Conservation (phyloP, 1,284 basidiomycete genomes). For the Volvariella surrecta region DNA sequence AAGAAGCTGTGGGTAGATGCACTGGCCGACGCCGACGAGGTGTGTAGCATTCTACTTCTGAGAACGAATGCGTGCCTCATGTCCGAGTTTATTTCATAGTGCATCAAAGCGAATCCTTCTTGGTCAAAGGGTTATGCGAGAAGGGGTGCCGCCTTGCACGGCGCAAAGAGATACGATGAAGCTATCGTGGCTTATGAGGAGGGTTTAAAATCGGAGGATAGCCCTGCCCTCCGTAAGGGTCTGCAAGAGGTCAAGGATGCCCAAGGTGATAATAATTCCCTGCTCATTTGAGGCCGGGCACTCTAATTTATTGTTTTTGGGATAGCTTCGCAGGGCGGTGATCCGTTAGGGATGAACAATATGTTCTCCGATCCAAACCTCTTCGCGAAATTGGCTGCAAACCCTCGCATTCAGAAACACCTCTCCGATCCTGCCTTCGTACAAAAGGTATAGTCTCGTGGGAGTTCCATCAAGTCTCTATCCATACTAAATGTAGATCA, state of each 20-base stretch:
- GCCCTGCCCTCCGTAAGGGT: constrained; percentile 78
- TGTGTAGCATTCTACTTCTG: constrained; percentile 22
- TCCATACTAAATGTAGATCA: constrained; percentile 1
- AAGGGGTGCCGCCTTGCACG: constrained; percentile 94
- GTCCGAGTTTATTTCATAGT: constrained; percentile 28
- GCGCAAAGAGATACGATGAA: constrained; percentile 70
- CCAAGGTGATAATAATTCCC: constrained; percentile 42
- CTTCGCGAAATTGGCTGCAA: constrained; percentile 74
- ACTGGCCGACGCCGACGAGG: constrained; percentile 87
- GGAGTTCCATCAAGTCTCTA: background rate
- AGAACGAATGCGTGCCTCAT: no score
- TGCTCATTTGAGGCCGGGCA: no score
- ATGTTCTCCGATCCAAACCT: constrained; percentile 85
- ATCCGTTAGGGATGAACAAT: constrained; percentile 56
- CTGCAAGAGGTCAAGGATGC: constrained; percentile 82
- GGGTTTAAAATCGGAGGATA: constrained; percentile 79
- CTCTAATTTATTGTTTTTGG: no score
- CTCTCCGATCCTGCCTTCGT: constrained; percentile 80
- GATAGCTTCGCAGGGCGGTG: constrained; percentile 12
- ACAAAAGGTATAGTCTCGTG: constrained; percentile 40
- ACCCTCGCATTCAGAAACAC: constrained; percentile 81
- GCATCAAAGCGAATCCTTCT: constrained; percentile 69
- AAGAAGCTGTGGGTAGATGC: constrained; percentile 75
- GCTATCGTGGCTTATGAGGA: constrained; percentile 77
- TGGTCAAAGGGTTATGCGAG: constrained; percentile 93